Percentiles rank a stretch among this genome's conserved stretches.
Conservation (phyloP, 2,329 filamentous ascomycete species). For the Aspergillus jensenii region DNA sequence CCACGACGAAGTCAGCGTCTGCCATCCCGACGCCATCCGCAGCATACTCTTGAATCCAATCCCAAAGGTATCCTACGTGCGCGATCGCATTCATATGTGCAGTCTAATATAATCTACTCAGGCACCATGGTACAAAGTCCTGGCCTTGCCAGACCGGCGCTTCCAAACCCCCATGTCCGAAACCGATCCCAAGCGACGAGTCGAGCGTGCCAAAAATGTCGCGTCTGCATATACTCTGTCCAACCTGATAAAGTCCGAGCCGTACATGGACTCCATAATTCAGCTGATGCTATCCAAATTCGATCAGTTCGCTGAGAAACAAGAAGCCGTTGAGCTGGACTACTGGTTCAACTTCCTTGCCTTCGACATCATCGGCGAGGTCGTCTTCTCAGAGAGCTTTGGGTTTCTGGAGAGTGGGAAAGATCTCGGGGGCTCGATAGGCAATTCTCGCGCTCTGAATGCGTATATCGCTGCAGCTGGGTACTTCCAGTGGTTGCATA, state of each 20-base stretch:
- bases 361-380: conserved; percentile 7
- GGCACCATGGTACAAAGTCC: conserved; percentile 1
- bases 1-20: conserved; percentile 7
- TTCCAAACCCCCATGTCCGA: conserved; percentile 1
- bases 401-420: conserved; percentile 3
- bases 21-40: conserved; percentile 3
- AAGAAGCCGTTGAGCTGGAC: neutral
- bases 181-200: neutral
- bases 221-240: neutral
- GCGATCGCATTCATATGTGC: too few relatives aligned
- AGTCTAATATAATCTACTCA: neutral
- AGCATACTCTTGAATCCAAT: neutral
- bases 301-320: neutral
- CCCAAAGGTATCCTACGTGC: neutral
- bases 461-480: neutral
- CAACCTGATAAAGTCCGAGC: neutral
- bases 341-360: conserved; percentile 9
- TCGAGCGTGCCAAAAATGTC: conserved; percentile 3
- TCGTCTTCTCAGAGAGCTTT: conserved; percentile 3
- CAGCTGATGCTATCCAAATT: neutral
- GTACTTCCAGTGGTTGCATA: neutral
- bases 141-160: neutral
- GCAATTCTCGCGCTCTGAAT: neutral
- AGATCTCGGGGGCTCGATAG: conserved; percentile 3
- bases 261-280: neutral